A percentile compares a stretch with the other conserved stretches of the same genome.
These are phyloP conservation scores for Erythrophleum fordii DNA, from an alignment of 306 rosid genomes.

Conservation along the genomic window DNA sequence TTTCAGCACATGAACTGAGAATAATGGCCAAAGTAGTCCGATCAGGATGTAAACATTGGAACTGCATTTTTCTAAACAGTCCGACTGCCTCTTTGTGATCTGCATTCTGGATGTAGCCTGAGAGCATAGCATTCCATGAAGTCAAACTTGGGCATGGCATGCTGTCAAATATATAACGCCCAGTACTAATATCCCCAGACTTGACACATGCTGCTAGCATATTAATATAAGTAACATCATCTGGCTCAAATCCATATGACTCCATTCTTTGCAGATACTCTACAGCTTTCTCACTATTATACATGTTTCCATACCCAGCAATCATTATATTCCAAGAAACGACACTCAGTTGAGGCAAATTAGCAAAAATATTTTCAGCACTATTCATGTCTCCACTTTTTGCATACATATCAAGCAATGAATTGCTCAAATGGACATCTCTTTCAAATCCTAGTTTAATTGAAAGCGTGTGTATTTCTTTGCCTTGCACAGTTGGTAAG, in stretches of 20 bases:
- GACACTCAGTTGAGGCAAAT: conserved; percentile 47
- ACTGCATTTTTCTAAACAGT: conserved; percentile 75
- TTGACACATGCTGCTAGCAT: conserved; percentile 70
- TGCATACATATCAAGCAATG: conserved; percentile 77
- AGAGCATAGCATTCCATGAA: conserved; percentile 86
- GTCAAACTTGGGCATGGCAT: conserved; percentile 63
- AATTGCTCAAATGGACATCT: conserved; percentile 72
- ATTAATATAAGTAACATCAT: conserved; percentile 73
- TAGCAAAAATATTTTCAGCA: conserved; percentile 62
- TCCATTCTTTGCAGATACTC: conserved; percentile 62
- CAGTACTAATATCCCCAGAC: conserved; percentile 65
- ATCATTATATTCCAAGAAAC: conserved; percentile 90
- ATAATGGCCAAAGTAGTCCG: conserved; percentile 67
- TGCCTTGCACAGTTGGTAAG: conserved; percentile 48
- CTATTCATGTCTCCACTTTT: conserved; percentile 65
- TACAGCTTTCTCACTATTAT: conserved; percentile 51
- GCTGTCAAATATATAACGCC: conserved; percentile 67
- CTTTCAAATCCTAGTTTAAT: conserved; percentile 68
- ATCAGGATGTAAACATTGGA: conserved; percentile 58
- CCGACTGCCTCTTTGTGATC: conserved; percentile 57
- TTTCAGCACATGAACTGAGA: conserved; percentile 70
- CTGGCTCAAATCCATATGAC: conserved; percentile 58
- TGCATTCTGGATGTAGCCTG: conserved; percentile 64
- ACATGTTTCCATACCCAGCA: conserved; percentile 66
- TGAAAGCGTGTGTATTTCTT: conserved; percentile 57